Conservation (phyloP, 441 rosid genomes). For the Erodium texanum region DNA sequence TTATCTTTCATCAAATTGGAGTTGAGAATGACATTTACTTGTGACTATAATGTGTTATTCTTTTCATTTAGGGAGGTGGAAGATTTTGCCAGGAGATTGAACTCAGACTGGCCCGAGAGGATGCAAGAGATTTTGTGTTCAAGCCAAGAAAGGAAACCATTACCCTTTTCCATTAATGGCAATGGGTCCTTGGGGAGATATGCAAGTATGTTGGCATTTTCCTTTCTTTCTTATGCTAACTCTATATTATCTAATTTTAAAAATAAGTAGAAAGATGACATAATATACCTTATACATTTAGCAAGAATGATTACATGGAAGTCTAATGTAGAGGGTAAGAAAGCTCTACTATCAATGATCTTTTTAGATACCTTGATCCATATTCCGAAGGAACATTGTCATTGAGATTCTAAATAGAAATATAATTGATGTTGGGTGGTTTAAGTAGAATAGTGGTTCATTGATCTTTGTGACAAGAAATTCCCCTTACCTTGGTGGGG, state of each 20-base stretch:
- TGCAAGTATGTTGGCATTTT: slow-evolving; percentile 38
- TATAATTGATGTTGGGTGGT: not conserved
- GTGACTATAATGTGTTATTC: not conserved
- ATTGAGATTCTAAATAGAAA: not conserved
- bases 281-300: not conserved
- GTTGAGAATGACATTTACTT: not conserved
- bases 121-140: slow-evolving; percentile 40
- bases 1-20: not conserved
- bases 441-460: not conserved
- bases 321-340: not conserved
- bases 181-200: slow-evolving; percentile 42
- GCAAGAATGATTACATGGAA: not conserved
- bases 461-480: not conserved
- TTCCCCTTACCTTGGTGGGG: not conserved
- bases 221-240: slow-evolving; percentile 3
- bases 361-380: not conserved
- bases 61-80: slow-evolving; percentile 52
- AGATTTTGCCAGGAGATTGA: slow-evolving; percentile 64
- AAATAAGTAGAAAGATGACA: not conserved
- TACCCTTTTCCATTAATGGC: slow-evolving; percentile 36
- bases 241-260: not conserved
- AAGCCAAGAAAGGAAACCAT: slow-evolving; percentile 48
- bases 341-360: not conserved
- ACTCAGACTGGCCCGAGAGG: slow-evolving; percentile 49
- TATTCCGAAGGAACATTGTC: not conserved